Base-by-base conservation (phyloP, 768 basidiomycete genomes). In the Leccinum olivaceopallidum region DNA sequence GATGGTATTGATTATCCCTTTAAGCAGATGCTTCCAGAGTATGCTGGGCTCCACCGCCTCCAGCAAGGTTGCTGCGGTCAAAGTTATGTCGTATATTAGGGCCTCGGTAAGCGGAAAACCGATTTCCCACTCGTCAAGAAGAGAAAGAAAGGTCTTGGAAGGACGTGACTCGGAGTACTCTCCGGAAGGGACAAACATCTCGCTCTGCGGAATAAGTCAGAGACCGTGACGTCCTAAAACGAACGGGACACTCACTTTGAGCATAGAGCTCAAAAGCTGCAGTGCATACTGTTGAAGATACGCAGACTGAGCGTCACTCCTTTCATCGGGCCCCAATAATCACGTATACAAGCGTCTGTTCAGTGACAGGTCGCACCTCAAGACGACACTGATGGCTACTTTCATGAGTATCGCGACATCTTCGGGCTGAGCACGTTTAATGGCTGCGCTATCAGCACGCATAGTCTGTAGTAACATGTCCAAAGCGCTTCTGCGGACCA, bases 41-140 rank as follows among this genome's bases (percentile, higher is more conserved):
- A 94, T 79, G 57, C 85, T 84, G 3, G 95, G 97, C 62, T 98
- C 97, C 18, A 90, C 83, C 18, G 92, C 89, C 73, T 98, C 95
- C 64, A 95, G 94, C 0, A 99, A 78, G 2, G 92, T 91, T 62
- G 84, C 89, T 0, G 92, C 93, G 1, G 95, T 94, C 81, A 92
- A 86, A 16, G 81, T 80, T 39, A 92, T 81, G 65, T 96, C 92
- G 65, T 90, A 85, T 10, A 92, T 84, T 55, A 98, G 76, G 7
- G 79, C 80, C 44, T 94, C 89, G 0, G 94, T 94, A 30, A 99
- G 73, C 0, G 83, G 80, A 7, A 83, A 84, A 7, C 96, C 96
- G 50, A 98, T 89, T 72, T 98, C 97, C 92, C 94, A 98, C 73
- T 97, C 96, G 74, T 99, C 97, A 65, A 98, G 78, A 18, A 98